These are phyloP conservation scores for Butyriboletus loyo DNA, from an alignment of 768 basidiomycete genomes.

Conservation along the genomic window DNA sequence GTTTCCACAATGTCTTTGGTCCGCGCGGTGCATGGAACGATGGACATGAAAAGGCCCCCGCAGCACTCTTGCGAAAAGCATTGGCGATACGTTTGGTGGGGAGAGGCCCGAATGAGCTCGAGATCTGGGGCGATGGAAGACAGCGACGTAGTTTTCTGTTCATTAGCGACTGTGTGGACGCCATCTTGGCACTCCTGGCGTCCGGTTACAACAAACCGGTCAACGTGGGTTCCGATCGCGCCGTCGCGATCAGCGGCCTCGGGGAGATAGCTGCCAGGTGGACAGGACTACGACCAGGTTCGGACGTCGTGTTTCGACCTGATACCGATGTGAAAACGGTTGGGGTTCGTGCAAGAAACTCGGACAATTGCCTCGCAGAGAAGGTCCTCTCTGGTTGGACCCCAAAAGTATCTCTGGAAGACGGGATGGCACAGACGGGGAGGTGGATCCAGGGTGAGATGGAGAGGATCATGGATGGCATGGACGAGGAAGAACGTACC, in stretches of 20 bases:
- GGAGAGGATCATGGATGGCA: conserved; percentile 10
- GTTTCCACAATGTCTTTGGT: conserved; percentile 61
- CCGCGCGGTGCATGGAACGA: conserved; percentile 51
- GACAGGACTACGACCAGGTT: conserved; percentile 27
- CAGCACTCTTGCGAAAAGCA: conserved; percentile 55
- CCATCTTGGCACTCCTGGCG: conserved; percentile 40
- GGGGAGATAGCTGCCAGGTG: conserved; percentile 38
- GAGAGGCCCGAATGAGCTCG: conserved; percentile 28
- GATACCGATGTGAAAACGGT: conserved; percentile 31
- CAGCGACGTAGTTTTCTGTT: conserved; percentile 56
- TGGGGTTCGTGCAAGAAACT: conserved; percentile 52
- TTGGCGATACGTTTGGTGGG: conserved; percentile 26
- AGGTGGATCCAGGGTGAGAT: conserved; percentile 48
- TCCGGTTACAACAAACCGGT: conserved; percentile 37
- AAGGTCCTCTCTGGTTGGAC: conserved; percentile 38
- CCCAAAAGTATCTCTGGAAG: conserved; percentile 39
- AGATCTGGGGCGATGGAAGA: conserved; percentile 56
- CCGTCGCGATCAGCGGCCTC: conserved; percentile 42
- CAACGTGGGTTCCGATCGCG: conserved; percentile 51
- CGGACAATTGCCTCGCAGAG: conserved; percentile 42
- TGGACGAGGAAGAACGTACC: conserved; percentile 7
- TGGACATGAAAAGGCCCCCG: conserved; percentile 58
- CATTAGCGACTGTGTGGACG: conserved; percentile 55
- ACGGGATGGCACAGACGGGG: conserved; percentile 46
- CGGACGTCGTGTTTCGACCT: conserved; percentile 28